These are phyloP conservation scores for Isabelozyma heimii DNA, from an alignment of 805 yeast species.

Conservation along the genomic window DNA sequence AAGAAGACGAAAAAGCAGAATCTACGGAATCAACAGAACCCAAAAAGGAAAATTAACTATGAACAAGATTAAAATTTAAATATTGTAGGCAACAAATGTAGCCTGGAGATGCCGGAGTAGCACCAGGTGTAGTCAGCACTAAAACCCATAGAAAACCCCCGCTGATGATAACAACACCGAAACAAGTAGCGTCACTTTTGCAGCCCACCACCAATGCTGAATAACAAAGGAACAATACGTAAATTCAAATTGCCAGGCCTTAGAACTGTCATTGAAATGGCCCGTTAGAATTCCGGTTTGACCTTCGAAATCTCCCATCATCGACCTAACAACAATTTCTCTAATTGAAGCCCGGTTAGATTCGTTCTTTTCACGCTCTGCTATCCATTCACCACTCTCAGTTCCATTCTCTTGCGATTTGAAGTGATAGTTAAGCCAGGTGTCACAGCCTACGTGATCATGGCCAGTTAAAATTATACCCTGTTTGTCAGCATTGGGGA, in stretches of 20 bases:
- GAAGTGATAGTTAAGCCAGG: constrained; percentile 47
- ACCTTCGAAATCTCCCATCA: constrained; percentile 97
- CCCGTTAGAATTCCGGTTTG: constrained; percentile 85
- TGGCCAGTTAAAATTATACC: constrained; percentile 92
- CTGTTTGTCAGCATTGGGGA: constrained; percentile 56
- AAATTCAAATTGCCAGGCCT: constrained; percentile 66
- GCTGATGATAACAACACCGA: constrained; percentile 28
- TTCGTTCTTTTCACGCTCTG: constrained; percentile 39
- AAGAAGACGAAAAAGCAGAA: constrained; percentile 10
- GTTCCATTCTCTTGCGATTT: constrained; percentile 8
- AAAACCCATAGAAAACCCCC: neutral
- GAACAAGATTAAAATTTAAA: neutral
- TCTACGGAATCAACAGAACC: constrained; percentile 4
- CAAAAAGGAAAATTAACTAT: constrained; percentile 1
- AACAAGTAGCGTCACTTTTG: constrained; percentile 49
- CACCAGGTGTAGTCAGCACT: neutral
- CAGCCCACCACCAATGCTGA: constrained; percentile 96
- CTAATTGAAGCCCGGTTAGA: constrained; percentile 40
- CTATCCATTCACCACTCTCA: constrained; percentile 52
- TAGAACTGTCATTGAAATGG: constrained; percentile 42
- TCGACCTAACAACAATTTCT: constrained; percentile 84
- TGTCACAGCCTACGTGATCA: constrained; percentile 92
- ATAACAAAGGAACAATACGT: constrained; percentile 75
- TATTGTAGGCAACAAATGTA: too few relatives aligned
- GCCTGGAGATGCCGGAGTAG: neutral